Conservation (phyloP, 139 green algal genomes). For the Asterochloris erici region DNA sequence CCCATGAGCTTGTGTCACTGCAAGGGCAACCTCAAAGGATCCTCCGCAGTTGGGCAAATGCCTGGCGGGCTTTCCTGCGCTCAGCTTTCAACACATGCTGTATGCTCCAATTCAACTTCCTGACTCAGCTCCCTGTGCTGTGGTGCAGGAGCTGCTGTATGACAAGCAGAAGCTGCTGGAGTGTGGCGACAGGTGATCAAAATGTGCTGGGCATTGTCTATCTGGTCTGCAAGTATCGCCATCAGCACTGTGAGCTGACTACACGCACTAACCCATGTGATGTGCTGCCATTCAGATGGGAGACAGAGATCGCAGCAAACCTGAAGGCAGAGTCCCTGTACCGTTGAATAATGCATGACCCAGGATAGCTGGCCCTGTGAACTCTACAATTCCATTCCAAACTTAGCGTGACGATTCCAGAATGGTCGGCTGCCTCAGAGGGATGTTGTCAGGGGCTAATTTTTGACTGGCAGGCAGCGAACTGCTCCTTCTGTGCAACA, state of each 20-base stretch:
- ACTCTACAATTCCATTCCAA: too few species aligned
- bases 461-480: too few species aligned
- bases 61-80: background rate
- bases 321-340: constrained; percentile 77
- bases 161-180: constrained; percentile 99
- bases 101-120: background rate
- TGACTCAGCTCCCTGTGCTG: background rate
- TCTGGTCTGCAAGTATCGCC: background rate
- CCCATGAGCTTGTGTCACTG: background rate
- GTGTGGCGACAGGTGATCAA: constrained; percentile 76
- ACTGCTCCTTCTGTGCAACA: too few species aligned
- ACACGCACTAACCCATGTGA: background rate
- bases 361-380: too few species aligned
- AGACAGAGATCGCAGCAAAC: constrained; percentile 96
- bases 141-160: constrained; percentile 93
- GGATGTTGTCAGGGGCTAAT: too few species aligned
- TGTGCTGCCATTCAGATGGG: constrained; percentile 66
- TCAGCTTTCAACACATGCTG: too few species aligned
- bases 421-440: too few species aligned
- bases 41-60: background rate
- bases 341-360: constrained; percentile 33
- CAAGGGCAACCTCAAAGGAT: background rate
- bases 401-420: too few species aligned
- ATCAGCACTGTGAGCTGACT: background rate
- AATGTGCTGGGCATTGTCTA: background rate